Percentiles rank a stretch among this genome's conserved stretches.
These are phyloP conservation scores for Bryoerythrophyllum caledonicum DNA, from an alignment of 225 moss, liverwort and hornwort genomes.

Conservation along the genomic window DNA sequence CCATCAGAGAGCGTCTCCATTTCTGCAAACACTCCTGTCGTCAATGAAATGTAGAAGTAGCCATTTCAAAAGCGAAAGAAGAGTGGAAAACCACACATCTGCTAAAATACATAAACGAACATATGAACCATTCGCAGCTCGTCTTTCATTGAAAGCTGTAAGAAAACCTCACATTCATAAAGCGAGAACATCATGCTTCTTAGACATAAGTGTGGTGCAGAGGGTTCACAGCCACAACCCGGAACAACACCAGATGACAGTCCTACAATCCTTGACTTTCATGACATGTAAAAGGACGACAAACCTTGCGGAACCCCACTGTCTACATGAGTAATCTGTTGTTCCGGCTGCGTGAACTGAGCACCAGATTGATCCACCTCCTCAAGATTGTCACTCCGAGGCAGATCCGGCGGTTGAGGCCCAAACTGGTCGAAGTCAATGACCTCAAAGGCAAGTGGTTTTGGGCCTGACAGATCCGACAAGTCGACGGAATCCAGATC, in stretches of 20 bases:
- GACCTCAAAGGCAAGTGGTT: conserved; percentile 30
- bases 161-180: neutral
- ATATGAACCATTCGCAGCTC: neutral
- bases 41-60: conserved; percentile 3
- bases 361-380: conserved; percentile 12
- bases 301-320: conserved; percentile 36
- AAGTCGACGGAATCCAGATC: conserved; percentile 18
- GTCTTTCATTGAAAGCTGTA: neutral
- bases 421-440: conserved; percentile 61
- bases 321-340: conserved; percentile 12
- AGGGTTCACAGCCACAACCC: neutral
- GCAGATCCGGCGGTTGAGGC: conserved; percentile 51
- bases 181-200: neutral
- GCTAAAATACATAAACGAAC: neutral
- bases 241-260: neutral
- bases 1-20: conserved; percentile 17
- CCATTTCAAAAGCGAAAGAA: neutral
- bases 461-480: conserved; percentile 10
- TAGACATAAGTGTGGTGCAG: neutral
- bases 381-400: conserved; percentile 18
- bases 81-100: neutral
- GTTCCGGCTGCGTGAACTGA: conserved; percentile 9
- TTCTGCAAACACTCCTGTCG: conserved; percentile 4
- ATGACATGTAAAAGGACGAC: neutral
- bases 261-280: neutral